Base-by-base conservation (phyloP, 75 land plant species). In the Pseudotsuga menziesii region DNA sequence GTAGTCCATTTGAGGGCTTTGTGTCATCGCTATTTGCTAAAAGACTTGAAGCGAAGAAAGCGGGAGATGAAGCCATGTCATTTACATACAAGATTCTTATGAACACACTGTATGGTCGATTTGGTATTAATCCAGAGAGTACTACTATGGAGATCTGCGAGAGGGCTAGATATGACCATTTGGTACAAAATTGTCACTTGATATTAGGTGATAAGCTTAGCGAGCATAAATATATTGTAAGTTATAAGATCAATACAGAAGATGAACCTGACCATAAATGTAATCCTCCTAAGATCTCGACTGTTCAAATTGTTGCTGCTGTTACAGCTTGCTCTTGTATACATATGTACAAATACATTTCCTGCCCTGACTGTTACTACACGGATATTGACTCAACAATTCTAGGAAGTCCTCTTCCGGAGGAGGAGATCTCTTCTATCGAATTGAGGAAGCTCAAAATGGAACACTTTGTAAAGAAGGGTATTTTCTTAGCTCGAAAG, bases 101-200 rank as follows among this genome's bases (percentile, higher is more conserved):
- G 74, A 72, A 48, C 74, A 44, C 74, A 1, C 1, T 72, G 22
- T 72, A 72, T 1, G 74, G 55, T 72, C 44, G 56, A 44, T 72
- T 72, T 72, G 74, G 74, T 16, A 72, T 72, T 0, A 72, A 72
- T 44, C 74, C 74, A 4, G 4, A 39, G 20, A 72, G 74, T 44
- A 72, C 74, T 41, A 12, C 41, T 5, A 72, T 56, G 3, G 2
- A 35, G 72, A 19, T 29, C 0, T 72, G 44, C 35, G 3, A 15
- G 26, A 25, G 22, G 36, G 60, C 23, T 0, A 55, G 36, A 75
- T 75, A 75, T 55, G 59, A 75, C 19, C 3, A 56, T 26, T 57
- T 75, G 76, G 57, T 54, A 6, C 1, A 17, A 15, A 25, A 1
- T 32, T 15, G 27, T 4, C 16, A 57, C 26, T 26, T 75, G 19